phyloP scores from a whole-genome alignment of 2,329 filamentous ascomycete genomes.

The Chaetothyriales sp. region DNA sequence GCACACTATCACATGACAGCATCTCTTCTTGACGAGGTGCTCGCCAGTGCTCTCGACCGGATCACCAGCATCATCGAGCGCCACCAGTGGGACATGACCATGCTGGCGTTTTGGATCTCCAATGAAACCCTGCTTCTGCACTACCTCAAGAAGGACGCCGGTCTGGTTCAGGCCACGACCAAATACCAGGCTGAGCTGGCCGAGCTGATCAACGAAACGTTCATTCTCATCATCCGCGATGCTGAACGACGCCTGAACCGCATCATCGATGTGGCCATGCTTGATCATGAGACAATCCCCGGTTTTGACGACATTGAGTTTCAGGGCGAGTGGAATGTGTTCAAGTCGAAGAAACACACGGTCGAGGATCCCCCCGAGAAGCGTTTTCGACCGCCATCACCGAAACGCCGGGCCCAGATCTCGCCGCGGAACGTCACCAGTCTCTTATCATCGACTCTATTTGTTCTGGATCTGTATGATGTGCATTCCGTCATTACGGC shows the following conservation, averaged over 20 bases:
- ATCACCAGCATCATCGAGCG: conserved; percentile 90
- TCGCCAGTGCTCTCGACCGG: conserved; percentile 79
- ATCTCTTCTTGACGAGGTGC: conserved; percentile 65
- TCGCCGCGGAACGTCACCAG: conserved; percentile 93
- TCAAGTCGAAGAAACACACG: conserved; percentile 77
- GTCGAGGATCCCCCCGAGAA: conserved; percentile 82
- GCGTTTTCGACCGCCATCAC: conserved; percentile 78
- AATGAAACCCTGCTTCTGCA: conserved; percentile 91
- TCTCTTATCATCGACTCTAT: conserved; percentile 83
- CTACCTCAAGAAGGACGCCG: conserved; percentile 87
- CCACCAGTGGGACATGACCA: conserved; percentile 98
- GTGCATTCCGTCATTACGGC: conserved; percentile 92
- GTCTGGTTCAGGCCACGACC: conserved; percentile 62
- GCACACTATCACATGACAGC: conserved; percentile 88
- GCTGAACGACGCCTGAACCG: conserved; percentile 94
- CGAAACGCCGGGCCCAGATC: conserved; percentile 78
- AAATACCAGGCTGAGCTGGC: conserved; percentile 87
- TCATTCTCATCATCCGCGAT: conserved; percentile 91
- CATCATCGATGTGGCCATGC: conserved; percentile 79
- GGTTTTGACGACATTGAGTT: conserved; percentile 95
- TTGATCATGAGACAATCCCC: conserved; percentile 95
- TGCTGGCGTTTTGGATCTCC: conserved; percentile 95
- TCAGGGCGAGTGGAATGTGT: conserved; percentile 96
- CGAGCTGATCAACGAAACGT: conserved; percentile 94
- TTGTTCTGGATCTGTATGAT: conserved; percentile 96